Evolutionary conservation across 116 monocot genomes (phyloP).

Genomic region (Iris pallida): DNA sequence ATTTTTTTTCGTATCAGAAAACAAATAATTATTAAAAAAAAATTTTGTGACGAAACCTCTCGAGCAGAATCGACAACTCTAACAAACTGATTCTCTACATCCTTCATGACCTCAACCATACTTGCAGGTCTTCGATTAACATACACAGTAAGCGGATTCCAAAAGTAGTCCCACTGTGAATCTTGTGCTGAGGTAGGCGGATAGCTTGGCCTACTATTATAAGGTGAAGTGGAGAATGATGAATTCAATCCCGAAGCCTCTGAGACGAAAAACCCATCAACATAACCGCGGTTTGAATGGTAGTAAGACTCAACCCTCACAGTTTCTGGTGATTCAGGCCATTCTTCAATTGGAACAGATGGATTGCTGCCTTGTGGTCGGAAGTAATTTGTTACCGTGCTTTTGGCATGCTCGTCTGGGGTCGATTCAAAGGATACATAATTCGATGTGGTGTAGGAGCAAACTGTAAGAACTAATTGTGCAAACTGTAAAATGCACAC

Average conservation of each 20-base stretch:
- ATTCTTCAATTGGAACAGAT: conserved; percentile 50
- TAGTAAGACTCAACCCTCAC: conserved; percentile 44
- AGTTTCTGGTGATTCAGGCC: conserved; percentile 46
- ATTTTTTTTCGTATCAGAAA: no score
- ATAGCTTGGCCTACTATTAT: conserved; percentile 24
- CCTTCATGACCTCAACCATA: conserved; percentile 20
- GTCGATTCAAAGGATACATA: conserved; percentile 1
- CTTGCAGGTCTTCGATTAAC: conserved; percentile 14
- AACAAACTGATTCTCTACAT: conserved; percentile 15
- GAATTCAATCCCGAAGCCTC: conserved; percentile 33
- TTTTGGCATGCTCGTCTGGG: conserved; percentile 21
- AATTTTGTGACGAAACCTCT: conserved; percentile 5
- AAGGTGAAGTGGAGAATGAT: conserved; percentile 27
- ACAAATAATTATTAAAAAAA: no score
- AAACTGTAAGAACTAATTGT: no score
- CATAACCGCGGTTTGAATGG: conserved; percentile 22
- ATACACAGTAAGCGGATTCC: conserved; percentile 50
- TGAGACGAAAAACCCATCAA: conserved; percentile 34
- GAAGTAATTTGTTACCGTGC: conserved; percentile 35
- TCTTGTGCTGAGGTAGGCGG: conserved; percentile 57
- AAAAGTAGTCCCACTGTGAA: conserved; percentile 80
- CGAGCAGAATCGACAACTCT: conserved; percentile 6
- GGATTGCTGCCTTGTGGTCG: conserved; percentile 37
- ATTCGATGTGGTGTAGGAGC: no score
- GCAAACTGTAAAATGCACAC: no score